Percentiles rank a stretch among this genome's conserved stretches.
Conservation (phyloP, 225 moss, liverwort and hornwort genomes). For the Rhytidiadelphus loreus region DNA sequence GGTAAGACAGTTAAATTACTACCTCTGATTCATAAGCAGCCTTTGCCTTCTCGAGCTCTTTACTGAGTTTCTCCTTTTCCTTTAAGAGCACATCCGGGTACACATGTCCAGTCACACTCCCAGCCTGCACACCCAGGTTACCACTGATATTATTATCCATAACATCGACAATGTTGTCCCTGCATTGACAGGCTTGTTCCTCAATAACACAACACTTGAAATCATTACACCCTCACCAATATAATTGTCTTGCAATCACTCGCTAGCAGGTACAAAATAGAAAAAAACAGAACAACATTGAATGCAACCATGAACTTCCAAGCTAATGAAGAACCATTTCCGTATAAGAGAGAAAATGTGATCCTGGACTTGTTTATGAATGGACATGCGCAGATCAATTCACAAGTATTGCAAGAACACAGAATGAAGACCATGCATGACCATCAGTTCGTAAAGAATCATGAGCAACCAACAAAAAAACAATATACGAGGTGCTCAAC, state of each 20-base stretch:
- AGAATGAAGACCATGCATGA: not conserved
- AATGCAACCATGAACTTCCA: not conserved
- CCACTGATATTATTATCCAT: not conserved
- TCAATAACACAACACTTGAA: not conserved
- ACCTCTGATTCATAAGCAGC: constrained; percentile 31
- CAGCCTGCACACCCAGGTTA: constrained; percentile 17
- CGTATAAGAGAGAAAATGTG: not conserved
- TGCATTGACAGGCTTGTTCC: not conserved
- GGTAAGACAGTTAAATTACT: not conserved
- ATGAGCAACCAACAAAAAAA: not conserved
- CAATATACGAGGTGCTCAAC: not conserved
- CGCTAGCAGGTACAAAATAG: not conserved
- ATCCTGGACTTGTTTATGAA: not conserved
- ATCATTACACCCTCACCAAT: not conserved
- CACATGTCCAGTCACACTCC: not conserved
- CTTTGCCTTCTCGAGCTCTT: constrained; percentile 32
- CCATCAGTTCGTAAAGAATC: not conserved
- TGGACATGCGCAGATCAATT: not conserved
- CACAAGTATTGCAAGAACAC: not conserved
- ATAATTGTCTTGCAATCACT: not conserved
- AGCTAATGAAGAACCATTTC: not conserved
- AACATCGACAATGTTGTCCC: not conserved
- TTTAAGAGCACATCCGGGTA: constrained; percentile 28
- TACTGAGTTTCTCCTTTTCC: constrained; percentile 40
- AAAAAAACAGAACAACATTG: not conserved